Evolutionary conservation across 2,329 filamentous ascomycete genomes (phyloP), one percentile per base, ranked within the genome.

Genomic region (Thelonectria discophora): DNA sequence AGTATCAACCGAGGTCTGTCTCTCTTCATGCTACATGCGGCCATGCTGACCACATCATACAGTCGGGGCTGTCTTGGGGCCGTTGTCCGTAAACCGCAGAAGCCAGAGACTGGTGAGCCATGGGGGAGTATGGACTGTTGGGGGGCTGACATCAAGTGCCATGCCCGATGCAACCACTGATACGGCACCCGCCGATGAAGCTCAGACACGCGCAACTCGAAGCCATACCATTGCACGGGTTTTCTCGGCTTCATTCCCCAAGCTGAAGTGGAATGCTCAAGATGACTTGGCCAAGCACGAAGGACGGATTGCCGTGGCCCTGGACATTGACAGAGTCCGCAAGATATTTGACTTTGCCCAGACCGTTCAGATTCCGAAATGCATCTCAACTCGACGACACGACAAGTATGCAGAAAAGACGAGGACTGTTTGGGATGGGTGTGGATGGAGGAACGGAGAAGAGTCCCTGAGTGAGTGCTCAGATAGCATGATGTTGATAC

Each of bases 121-220:
- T 63, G 90, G 90, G 3, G 84, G 88, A 10, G 83, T 94, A 17
- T 97, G 92, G 92, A 86, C 88, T 17, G 88, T 95, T 11, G 91
- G 92, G 24, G 90, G 91, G n/a, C 73, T 86, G 10, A 84, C 86
- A 51, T 85, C 86, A n/a, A 37, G 34, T 37, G 6, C 34, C 12
- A 37, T 15, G 3, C 11, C 34, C 34, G 79, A 81, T 8, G 80
- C 62, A 21, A 78, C 82, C 12, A 79, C 89, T 37, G 79, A 81
- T 8, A 80, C 62, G 24, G 78, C 27, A 30, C 27, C 82, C 12
- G 79, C 89, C 18, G 80, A 89, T 48, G 83, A 90, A 74, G 90
- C 89, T 1, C 83, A 84, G 60, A 89, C 88, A 24, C 84, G 85
- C 24, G 77, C 89, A 52, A 72, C 91, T n/a, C 86, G 85, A 55